Conservation (phyloP, 2,329 filamentous ascomycete species). For the Aspergillus alliaceus region DNA sequence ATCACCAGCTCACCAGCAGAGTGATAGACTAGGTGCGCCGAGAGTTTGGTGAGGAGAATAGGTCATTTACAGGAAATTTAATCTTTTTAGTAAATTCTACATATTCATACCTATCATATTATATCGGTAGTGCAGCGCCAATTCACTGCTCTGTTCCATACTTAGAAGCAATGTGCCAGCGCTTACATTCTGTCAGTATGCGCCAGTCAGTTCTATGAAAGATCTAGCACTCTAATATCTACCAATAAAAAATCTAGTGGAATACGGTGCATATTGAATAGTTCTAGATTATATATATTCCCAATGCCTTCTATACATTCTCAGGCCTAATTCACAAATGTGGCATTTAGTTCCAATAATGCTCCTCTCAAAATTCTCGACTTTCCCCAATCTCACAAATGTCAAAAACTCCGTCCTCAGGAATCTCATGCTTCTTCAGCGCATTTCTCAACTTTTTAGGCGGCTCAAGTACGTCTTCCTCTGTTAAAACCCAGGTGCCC, state of each 20-base stretch:
- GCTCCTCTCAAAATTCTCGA: conserved; percentile 62
- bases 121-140: background rate
- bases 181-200: background rate
- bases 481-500: conserved; percentile 83
- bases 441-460: conserved; percentile 71
- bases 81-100: no score
- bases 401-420: conserved; percentile 74
- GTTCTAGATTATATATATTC: background rate
- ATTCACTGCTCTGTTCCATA: background rate
- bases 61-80: no score
- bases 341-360: background rate
- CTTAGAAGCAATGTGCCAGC: background rate
- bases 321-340: background rate
- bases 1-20: background rate
- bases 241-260: background rate
- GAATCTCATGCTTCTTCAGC: conserved; percentile 64
- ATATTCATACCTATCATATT: background rate
- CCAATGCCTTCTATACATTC: background rate
- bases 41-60: background rate
- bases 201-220: background rate
- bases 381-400: conserved; percentile 83
- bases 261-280: background rate
- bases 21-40: no score
- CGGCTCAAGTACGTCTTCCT: conserved; percentile 83
- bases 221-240: background rate